Conservation (phyloP, 176 grass and related monocot genomes). For the Hyparrhenia diplandra region DNA sequence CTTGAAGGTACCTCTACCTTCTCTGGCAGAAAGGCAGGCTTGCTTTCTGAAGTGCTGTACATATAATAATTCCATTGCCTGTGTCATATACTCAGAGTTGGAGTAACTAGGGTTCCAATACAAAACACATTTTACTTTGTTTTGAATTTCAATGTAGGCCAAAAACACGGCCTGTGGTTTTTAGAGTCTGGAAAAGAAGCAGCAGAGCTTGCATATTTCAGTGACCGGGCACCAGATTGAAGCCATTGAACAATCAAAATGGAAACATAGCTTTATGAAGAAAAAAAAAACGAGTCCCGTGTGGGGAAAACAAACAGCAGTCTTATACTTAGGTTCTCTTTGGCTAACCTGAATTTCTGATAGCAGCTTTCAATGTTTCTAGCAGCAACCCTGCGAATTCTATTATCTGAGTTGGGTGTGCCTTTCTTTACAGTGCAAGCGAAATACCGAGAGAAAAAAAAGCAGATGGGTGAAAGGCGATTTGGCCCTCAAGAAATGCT, state of each 20-base stretch:
- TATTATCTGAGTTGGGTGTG: too few species aligned
- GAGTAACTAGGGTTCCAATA: not conserved
- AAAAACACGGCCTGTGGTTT: not conserved
- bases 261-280: not conserved
- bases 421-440: too few species aligned
- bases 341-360: too few species aligned
- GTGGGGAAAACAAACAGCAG: not conserved
- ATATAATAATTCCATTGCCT: not conserved
- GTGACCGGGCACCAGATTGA: not conserved
- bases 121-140: not conserved
- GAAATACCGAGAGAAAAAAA: too few species aligned
- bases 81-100: not conserved
- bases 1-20: not conserved
- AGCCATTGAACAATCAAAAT: not conserved
- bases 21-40: not conserved
- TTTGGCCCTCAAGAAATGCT: too few species aligned
- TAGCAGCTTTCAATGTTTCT: too few species aligned
- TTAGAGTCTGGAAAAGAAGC: not conserved
- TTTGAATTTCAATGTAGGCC: not conserved
- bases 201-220: not conserved
- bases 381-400: too few species aligned
- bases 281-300: too few species aligned
- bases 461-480: too few species aligned
- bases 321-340: too few species aligned
- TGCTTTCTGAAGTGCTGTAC: not conserved